Evolutionary conservation across 2,329 filamentous ascomycete genomes (phyloP).

Genomic region (Epichloe sp.): DNA sequence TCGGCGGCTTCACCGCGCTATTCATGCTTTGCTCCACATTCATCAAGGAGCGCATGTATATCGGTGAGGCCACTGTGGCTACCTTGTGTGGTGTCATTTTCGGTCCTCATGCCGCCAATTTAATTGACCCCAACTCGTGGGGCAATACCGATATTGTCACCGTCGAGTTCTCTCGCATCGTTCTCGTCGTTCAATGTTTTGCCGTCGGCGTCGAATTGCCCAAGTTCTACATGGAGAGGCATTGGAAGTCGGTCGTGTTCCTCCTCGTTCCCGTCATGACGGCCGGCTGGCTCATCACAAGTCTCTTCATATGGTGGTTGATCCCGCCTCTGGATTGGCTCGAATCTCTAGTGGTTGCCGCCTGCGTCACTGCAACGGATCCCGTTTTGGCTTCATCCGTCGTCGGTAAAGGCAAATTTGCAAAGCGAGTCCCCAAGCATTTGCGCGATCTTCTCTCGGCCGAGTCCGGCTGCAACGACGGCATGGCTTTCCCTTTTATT

Average conservation of each 20-base stretch:
- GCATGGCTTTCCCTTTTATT: conserved; percentile 98
- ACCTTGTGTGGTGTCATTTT: conserved; percentile 82
- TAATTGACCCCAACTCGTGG: conserved; percentile 67
- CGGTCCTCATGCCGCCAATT: conserved; percentile 68
- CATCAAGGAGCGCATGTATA: conserved; percentile 97
- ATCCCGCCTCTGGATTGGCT: conserved; percentile 70
- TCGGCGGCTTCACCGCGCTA: conserved; percentile 91
- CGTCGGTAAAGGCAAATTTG: conserved; percentile 97
- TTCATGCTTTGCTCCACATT: conserved; percentile 98
- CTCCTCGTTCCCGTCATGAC: conserved; percentile 94
- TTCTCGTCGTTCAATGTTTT: conserved; percentile 85
- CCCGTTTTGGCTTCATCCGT: conserved; percentile 94
- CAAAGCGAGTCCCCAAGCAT: conserved; percentile 94
- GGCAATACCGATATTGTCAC: conserved; percentile 77
- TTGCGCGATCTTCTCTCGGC: conserved; percentile 87
- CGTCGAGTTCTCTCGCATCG: conserved; percentile 78
- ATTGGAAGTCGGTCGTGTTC: conserved; percentile 86
- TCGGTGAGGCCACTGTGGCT: conserved; percentile 92
- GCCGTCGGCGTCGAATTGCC: conserved; percentile 84
- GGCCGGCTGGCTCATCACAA: conserved; percentile 85
- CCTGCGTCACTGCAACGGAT: conserved; percentile 94
- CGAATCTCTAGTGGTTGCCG: conserved; percentile 73
- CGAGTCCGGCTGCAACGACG: conserved; percentile 97
- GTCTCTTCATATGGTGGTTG: conserved; percentile 91
- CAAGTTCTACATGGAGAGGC: conserved; percentile 91